Evolutionary conservation across 257 asterid genomes (phyloP), one percentile per base, ranked within the genome.

Genomic region (Paraleonurus japonicus): DNA sequence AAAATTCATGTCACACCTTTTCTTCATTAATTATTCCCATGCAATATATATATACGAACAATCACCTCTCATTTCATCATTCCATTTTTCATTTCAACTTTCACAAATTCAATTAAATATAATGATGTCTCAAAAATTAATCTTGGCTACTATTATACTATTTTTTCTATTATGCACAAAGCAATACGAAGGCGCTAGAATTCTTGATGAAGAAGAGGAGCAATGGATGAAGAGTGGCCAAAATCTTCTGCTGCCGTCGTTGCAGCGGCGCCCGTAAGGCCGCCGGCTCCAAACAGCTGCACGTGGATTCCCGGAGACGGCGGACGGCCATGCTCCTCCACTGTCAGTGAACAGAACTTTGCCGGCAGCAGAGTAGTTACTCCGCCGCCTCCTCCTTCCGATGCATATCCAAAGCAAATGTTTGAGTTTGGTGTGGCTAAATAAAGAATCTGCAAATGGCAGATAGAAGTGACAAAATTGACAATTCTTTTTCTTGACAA

Each of bases 351-450:
- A 66, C 80, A 64, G 59, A 85, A 83, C 74, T 87, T 82, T 58
- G 89, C 84, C 1, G 84, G 54, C 0, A 5, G 9, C 3, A 47
- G 10, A 1, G 54, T 5, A 4, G 54, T 0, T 37, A 1, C 47
- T 19, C 55, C 77, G 10, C 77, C 77, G 13, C 79, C 75, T 2
- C 75, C 81, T 9, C 79, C 28, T 7, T 3, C 32, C 27, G 7
- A 12, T 27, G 80, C 71, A 16, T 78, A 77, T 73, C 85, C 83
- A 5, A 33, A 59, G 35, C 74, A 71, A 65, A 61, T 65, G 69
- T 74, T 75, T 65, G 81, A 65, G 20, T 80, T 63, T 77, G 86
- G 85, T 20, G 82, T 81, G n/a, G 87, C 85, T 9, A 75, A 79
- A 23, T 66, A 45, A 54, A 45, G 48, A 51, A 51, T 7, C 1